Base-by-base conservation (phyloP, 176 grass and related monocot species). In the Raddia distichophylla region DNA sequence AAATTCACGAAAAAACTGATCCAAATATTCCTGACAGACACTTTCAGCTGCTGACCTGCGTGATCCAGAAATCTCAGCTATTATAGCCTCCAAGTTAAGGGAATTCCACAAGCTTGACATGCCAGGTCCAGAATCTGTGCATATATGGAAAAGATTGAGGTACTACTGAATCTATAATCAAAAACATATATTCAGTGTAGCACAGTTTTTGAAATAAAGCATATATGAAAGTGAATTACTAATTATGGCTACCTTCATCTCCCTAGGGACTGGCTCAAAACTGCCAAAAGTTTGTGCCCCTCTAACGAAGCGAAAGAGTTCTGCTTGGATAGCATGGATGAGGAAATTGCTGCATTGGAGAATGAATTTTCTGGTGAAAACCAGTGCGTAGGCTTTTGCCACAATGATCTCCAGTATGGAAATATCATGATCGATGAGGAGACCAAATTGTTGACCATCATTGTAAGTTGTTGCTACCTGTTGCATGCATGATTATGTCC, bases 351-450 rank as follows among this genome's bases (percentile, higher is more conserved):
- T 51, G 64, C 61, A 33, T 76, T 97, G 57, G 94, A 94, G 72
- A 89, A 84, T 15, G 76, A 87, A 78, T 59, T 94, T 48, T 83
- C 85, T 3, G 73, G 46, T 55, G 84, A 88, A 54, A 34, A 84
- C 0, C 87, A 92, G 34, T 77, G 37, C 51, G 54, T 81, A 74
- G 91, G 89, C 45, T 97, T 97, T 90, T 97, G 91, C 82, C 94
- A 97, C 86, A 97, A 97, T 62, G 94, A 98, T 75, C 92, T 98
- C 59, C 92, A 98, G 71, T 98, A 94, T 82, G 95, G 95, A 18
- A 98, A 98, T 68, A 93, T 98, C 71, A 98, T 98, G 95, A 98
- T 98, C 55, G 92, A 98, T 85, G 92, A 98, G 84, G 86, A 89
- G 60, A 86, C 90, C 63, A 90, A 58, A 58, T 11, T 78, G 34